phyloP scores from a whole-genome alignment of 2,329 filamentous ascomycete genomes.

The Gaeumannomyces tritici region DNA sequence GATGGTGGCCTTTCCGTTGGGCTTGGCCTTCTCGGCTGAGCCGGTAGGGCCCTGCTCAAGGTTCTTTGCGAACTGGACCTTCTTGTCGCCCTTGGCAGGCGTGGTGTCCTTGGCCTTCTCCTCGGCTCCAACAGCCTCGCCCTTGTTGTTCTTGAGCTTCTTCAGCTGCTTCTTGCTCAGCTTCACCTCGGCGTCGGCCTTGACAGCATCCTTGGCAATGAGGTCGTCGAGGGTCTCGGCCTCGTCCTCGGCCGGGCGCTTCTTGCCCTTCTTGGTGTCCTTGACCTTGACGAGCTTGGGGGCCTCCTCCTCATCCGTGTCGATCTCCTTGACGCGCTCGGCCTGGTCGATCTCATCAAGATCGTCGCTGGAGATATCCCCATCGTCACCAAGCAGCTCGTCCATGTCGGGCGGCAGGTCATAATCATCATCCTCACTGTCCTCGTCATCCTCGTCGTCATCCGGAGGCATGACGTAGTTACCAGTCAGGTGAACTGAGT shows the following conservation, averaged over 20 bases:
- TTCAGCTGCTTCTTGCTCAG: slow-evolving; percentile 95
- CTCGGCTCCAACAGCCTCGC: slow-evolving; percentile 63
- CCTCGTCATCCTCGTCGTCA: slow-evolving; percentile 52
- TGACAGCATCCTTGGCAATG: slow-evolving; percentile 68
- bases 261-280: slow-evolving; percentile 66
- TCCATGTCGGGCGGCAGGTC: slow-evolving; percentile 73
- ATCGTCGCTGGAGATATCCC: slow-evolving; percentile 64
- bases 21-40: slow-evolving; percentile 40
- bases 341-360: slow-evolving; percentile 71
- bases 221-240: slow-evolving; percentile 68
- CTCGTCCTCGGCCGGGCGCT: slow-evolving; percentile 58
- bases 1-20: slow-evolving; percentile 38
- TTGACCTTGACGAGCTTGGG: slow-evolving; percentile 49
- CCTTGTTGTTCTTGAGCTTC: slow-evolving; percentile 98
- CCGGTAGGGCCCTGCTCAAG: slow-evolving; percentile 92
- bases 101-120: slow-evolving; percentile 32
- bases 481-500: slow-evolving; percentile 85
- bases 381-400: slow-evolving; percentile 59
- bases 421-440: slow-evolving; percentile 60
- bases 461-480: slow-evolving; percentile 79
- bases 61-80: slow-evolving; percentile 98
- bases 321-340: slow-evolving; percentile 68
- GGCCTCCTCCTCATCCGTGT: slow-evolving; percentile 66
- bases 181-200: slow-evolving; percentile 52
- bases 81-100: slow-evolving; percentile 62